phyloP scores from a whole-genome alignment of 805 yeast genomes.

The Metschnikowia colocasiae region DNA sequence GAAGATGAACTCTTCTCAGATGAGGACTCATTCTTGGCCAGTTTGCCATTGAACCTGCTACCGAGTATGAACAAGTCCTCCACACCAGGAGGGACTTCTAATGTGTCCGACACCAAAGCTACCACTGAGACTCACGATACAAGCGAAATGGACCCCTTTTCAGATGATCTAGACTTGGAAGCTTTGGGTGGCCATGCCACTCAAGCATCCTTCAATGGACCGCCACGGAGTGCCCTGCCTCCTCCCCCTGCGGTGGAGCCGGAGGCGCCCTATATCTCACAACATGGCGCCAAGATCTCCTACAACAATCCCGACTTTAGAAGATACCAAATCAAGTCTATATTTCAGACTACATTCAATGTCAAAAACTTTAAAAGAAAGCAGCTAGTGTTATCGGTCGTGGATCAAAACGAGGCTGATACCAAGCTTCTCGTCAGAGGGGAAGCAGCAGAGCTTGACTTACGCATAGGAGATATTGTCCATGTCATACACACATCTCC shows the following conservation, averaged over 20 bases:
- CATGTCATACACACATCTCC: slow-evolving; percentile 53
- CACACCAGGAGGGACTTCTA: not conserved
- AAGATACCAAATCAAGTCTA: slow-evolving; percentile 42
- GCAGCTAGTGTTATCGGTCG: slow-evolving; percentile 56
- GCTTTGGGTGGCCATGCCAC: slow-evolving; percentile 15
- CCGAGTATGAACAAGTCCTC: slow-evolving; percentile 1
- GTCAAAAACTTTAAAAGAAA: slow-evolving; percentile 26
- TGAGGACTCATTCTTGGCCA: slow-evolving; percentile 24
- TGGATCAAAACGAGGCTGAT: slow-evolving; percentile 29
- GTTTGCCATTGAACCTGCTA: slow-evolving; percentile 10
- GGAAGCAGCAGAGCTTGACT: slow-evolving; percentile 52
- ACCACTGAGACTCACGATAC: not conserved
- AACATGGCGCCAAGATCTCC: slow-evolving; percentile 35
- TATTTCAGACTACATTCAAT: slow-evolving; percentile 31
- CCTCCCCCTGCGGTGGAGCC: not conserved
- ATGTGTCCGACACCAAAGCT: not conserved
- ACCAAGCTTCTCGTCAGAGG: slow-evolving; percentile 55
- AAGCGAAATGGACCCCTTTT: slow-evolving; percentile 18
- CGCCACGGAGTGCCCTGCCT: too few species aligned
- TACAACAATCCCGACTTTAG: slow-evolving; percentile 45
- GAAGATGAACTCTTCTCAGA: slow-evolving; percentile 21
- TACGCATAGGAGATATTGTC: slow-evolving; percentile 51
- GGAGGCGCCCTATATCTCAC: not conserved
- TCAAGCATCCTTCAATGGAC: slow-evolving; percentile 12
- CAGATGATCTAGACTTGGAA: slow-evolving; percentile 18